Evolutionary conservation across 106 monocot genomes (phyloP).

Genomic region (Posidonia australis): DNA sequence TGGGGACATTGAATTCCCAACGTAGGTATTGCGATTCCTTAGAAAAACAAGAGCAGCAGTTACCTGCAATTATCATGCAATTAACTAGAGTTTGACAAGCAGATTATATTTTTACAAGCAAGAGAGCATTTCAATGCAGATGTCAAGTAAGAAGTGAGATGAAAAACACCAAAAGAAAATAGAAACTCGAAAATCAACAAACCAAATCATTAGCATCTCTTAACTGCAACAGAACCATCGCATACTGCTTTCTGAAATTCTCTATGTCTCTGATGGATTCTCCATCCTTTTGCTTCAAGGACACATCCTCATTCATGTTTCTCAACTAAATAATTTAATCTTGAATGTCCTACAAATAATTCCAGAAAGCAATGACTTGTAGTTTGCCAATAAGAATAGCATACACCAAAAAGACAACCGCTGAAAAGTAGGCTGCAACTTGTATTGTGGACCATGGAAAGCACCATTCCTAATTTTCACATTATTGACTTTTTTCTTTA

Average conservation of each 20-base stretch:
- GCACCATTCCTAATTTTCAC: too few species aligned
- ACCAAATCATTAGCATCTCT: slow-evolving; percentile 81
- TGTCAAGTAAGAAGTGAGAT: background rate
- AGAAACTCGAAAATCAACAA: slow-evolving; percentile 1
- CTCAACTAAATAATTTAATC: slow-evolving; percentile 66
- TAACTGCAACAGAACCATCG: slow-evolving; percentile 85
- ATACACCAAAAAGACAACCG: too few species aligned
- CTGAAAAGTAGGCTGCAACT: too few species aligned
- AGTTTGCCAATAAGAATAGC: too few species aligned
- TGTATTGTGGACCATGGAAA: too few species aligned
- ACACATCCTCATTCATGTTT: slow-evolving; percentile 92
- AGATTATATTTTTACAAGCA: background rate
- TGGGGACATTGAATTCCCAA: slow-evolving; percentile 37
- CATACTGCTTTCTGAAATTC: slow-evolving; percentile 83
- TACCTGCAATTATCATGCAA: slow-evolving; percentile 35
- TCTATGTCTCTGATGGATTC: slow-evolving; percentile 58
- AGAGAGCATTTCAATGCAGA: background rate
- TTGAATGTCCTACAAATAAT: too few species aligned
- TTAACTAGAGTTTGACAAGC: background rate
- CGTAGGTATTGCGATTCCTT: slow-evolving; percentile 78
- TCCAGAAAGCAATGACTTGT: too few species aligned
- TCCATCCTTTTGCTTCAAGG: slow-evolving; percentile 55
- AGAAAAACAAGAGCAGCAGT: slow-evolving; percentile 60
- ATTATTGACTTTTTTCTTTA: too few species aligned
- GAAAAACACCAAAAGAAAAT: background rate